Evolutionary conservation across 768 basidiomycete species (phyloP).

Genomic region (Agaricus subrufescens): DNA sequence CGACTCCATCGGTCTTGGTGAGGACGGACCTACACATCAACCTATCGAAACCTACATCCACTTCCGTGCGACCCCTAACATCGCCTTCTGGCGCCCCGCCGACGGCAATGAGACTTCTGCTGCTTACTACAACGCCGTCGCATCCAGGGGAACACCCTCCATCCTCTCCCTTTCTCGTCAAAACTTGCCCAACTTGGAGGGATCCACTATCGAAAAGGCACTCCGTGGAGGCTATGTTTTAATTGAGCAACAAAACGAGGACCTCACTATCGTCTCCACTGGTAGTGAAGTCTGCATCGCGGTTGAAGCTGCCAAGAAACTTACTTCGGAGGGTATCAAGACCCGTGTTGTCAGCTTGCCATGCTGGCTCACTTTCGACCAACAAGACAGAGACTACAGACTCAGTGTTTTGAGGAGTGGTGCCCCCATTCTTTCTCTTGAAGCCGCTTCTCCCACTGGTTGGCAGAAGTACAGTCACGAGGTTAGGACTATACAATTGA

Average conservation of each 20-base stretch:
- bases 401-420: conserved; percentile 85
- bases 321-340: conserved; percentile 74
- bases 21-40: conserved; percentile 96
- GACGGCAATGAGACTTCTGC: conserved; percentile 98
- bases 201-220: conserved; percentile 82
- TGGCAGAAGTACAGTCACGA: conserved; percentile 93
- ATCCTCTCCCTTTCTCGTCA: conserved; percentile 81
- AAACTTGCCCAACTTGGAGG: conserved; percentile 90
- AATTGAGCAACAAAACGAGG: conserved; percentile 74
- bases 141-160: conserved; percentile 74
- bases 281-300: conserved; percentile 90
- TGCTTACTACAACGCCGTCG: conserved; percentile 76
- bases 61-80: conserved; percentile 86
- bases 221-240: conserved; percentile 85
- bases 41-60: conserved; percentile 86
- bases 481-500: conserved; percentile 21
- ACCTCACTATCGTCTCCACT: conserved; percentile 83
- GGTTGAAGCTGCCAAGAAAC: conserved; percentile 78
- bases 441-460: conserved; percentile 77
- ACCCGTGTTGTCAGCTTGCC: conserved; percentile 84
- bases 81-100: conserved; percentile 89
- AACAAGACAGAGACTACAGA: conserved; percentile 74
- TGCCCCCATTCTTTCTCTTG: conserved; percentile 84
- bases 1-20: conserved; percentile 89
- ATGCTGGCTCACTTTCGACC: conserved; percentile 85